Evolutionary conservation across 2,329 filamentous ascomycete genomes (phyloP).

Genomic region (Triangularia setosa): DNA sequence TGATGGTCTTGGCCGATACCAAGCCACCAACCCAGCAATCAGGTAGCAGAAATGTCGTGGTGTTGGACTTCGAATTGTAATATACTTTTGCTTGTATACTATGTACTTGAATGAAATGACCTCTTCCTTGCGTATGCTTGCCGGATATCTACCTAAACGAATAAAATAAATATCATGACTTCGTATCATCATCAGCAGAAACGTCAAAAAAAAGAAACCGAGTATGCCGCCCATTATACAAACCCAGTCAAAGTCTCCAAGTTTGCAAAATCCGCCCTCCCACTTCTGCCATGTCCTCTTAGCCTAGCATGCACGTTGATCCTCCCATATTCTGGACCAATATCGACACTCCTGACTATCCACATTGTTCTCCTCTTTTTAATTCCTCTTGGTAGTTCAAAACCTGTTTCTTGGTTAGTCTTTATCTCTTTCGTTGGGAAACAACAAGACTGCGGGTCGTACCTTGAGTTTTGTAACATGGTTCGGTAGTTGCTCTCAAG

Average conservation of each 20-base stretch:
- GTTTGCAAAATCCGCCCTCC: slow-evolving; percentile 21
- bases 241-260: slow-evolving; percentile 24
- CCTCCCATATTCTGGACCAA: slow-evolving; percentile 20
- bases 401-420: not conserved
- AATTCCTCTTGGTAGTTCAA: not conserved
- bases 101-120: not conserved
- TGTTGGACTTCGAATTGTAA: slow-evolving; percentile 34
- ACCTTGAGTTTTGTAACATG: not conserved
- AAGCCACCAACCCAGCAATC: not conserved
- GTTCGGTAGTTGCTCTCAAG: slow-evolving; percentile 12
- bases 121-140: not conserved
- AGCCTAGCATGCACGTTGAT: slow-evolving; percentile 28
- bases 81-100: not conserved
- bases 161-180: not conserved
- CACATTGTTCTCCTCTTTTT: slow-evolving; percentile 28
- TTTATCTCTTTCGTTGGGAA: not conserved
- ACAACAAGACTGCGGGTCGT: not conserved
- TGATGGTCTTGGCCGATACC: slow-evolving; percentile 30
- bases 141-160: not conserved
- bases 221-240: not conserved
- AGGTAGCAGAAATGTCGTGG: slow-evolving; percentile 28
- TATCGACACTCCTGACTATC: slow-evolving; percentile 30
- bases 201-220: not conserved
- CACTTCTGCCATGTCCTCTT: slow-evolving; percentile 11
- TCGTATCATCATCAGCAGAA: not conserved